A percentile compares a stretch with the other conserved stretches of the same genome.
Conservation (phyloP, 805 yeast genomes). For the Candida verbasci region DNA sequence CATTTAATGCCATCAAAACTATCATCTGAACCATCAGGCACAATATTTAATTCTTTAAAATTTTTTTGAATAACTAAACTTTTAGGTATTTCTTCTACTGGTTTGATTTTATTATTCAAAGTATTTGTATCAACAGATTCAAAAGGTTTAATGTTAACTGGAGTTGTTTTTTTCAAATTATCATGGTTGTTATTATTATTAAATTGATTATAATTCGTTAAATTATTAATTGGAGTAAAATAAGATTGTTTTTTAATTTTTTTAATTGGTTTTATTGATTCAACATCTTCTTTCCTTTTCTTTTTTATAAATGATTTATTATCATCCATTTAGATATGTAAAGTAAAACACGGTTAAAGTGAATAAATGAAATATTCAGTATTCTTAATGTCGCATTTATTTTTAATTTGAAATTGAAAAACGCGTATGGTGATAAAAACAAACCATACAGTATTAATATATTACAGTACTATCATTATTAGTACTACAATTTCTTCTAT, state of each 20-base stretch:
- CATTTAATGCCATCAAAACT: slow-evolving; percentile 43
- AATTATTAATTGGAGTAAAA: slow-evolving; percentile 29
- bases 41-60: not conserved
- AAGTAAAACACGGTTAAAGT: too few relatives aligned
- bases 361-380: too few relatives aligned
- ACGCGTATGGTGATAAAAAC: too few relatives aligned
- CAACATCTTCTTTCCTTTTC: slow-evolving; percentile 8
- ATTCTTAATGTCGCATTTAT: too few relatives aligned
- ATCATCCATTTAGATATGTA: too few relatives aligned
- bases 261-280: slow-evolving; percentile 6
- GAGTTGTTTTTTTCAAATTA: not conserved
- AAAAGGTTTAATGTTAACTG: not conserved
- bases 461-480: too few relatives aligned
- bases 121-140: slow-evolving; percentile 4
- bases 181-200: too few relatives aligned
- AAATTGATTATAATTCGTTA: slow-evolving; percentile 15
- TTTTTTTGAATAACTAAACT: not conserved
- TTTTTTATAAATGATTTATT: slow-evolving; percentile 1
- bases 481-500: too few relatives aligned
- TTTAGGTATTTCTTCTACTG: slow-evolving; percentile 1
- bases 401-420: too few relatives aligned
- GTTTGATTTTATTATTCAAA: slow-evolving; percentile 4
- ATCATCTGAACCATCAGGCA: slow-evolving; percentile 38
- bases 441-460: too few relatives aligned
- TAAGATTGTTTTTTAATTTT: slow-evolving; percentile 23